phyloP scores from a whole-genome alignment of 805 yeast genomes.

The Saturnispora hagleri region DNA sequence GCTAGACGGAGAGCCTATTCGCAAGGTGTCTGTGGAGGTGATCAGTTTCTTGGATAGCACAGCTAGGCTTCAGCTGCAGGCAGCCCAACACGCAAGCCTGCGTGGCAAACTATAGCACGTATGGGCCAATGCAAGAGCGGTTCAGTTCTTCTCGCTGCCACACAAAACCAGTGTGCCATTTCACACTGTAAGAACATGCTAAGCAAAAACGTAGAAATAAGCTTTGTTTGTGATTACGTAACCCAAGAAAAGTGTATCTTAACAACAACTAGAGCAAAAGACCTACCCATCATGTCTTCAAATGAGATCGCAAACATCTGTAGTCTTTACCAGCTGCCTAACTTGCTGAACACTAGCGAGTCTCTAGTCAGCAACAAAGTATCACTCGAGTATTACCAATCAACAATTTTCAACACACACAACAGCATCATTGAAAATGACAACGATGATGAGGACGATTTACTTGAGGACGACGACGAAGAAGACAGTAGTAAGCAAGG shows the following conservation, averaged over 20 bases:
- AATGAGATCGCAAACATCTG: neutral
- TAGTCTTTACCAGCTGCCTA: neutral
- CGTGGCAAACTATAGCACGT: too few species aligned
- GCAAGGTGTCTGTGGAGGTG: too few species aligned
- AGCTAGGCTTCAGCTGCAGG: too few species aligned
- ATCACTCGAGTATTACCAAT: neutral
- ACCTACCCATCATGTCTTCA: neutral
- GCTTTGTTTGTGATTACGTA: neutral
- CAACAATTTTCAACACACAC: neutral
- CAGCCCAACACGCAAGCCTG: too few species aligned
- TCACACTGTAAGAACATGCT: neutral
- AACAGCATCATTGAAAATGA: neutral
- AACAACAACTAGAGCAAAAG: neutral
- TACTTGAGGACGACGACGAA: neutral
- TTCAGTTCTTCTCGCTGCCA: too few species aligned
- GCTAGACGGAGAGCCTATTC: too few species aligned
- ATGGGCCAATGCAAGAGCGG: too few species aligned
- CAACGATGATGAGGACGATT: neutral
- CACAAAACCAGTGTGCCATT: too few species aligned
- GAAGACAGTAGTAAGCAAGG: neutral
- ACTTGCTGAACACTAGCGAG: neutral
- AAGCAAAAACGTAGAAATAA: neutral
- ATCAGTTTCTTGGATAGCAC: too few species aligned
- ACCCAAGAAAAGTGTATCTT: neutral
- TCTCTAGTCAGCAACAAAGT: neutral